A percentile compares a stretch with the other conserved stretches of the same genome.
phyloP scores from a whole-genome alignment of 2,329 filamentous ascomycete species.

The Huntiella bhutanensis region DNA sequence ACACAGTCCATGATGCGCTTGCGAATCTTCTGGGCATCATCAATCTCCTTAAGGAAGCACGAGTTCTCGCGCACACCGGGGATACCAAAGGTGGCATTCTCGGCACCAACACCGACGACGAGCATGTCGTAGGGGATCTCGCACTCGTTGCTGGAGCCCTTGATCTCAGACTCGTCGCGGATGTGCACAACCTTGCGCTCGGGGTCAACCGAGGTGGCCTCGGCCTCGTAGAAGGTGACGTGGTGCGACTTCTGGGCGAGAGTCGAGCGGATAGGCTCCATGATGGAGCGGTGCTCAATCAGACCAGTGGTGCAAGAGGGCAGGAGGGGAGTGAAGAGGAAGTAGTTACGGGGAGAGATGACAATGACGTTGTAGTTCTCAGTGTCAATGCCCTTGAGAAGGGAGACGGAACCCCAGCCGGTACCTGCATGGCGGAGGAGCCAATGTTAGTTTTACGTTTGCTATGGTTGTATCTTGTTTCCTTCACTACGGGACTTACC shows the following conservation, averaged over 20 bases:
- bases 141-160: constrained; percentile 61
- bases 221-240: constrained; percentile 95
- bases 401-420: constrained; percentile 86
- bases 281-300: constrained; percentile 98
- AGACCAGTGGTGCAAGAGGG: constrained; percentile 94
- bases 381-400: constrained; percentile 96
- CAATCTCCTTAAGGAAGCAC: constrained; percentile 97
- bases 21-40: constrained; percentile 85
- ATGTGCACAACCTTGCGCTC: constrained; percentile 78
- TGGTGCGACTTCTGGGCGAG: constrained; percentile 82
- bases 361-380: constrained; percentile 98
- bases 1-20: constrained; percentile 99
- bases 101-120: constrained; percentile 87
- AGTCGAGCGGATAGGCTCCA: constrained; percentile 96
- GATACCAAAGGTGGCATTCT: constrained; percentile 97
- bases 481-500: constrained; percentile 35
- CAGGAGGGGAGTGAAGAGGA: constrained; percentile 94
- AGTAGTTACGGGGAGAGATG: constrained; percentile 97
- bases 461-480: not conserved
- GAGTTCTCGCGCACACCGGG: constrained; percentile 87
- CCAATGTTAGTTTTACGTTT: not conserved
- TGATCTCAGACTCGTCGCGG: constrained; percentile 81
- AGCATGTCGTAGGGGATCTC: constrained; percentile 97
- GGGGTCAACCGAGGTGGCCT: constrained; percentile 86
- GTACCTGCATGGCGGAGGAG: constrained; percentile 40